Conservation (phyloP, 2,329 filamentous ascomycete species). For the Aureobasidium namibiae region DNA sequence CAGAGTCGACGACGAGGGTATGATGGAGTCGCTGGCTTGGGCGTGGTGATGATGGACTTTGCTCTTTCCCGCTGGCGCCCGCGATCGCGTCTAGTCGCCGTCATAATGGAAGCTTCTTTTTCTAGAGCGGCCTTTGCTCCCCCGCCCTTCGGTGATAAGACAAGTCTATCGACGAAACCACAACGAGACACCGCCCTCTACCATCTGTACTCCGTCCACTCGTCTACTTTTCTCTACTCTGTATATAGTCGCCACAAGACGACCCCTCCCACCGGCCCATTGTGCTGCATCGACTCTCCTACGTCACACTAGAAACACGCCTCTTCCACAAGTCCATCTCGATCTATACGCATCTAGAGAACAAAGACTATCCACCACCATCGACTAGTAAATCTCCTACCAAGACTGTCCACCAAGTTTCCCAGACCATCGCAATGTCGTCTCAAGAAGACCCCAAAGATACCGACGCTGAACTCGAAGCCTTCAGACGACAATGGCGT, state of each 20-base stretch:
- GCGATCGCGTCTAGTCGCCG: neutral
- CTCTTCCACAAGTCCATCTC: neutral
- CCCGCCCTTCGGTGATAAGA: neutral
- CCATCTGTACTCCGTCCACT: neutral
- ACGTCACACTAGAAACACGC: neutral
- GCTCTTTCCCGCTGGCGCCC: neutral
- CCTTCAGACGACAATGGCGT: conserved; percentile 77
- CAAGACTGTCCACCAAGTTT: neutral
- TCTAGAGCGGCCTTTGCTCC: neutral
- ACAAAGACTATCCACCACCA: neutral
- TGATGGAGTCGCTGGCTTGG: neutral
- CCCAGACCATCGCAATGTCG: neutral
- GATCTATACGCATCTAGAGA: neutral
- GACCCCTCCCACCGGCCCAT: neutral
- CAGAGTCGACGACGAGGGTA: neutral
- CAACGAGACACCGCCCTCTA: neutral
- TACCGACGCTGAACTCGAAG: conserved; percentile 63
- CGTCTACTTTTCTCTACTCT: neutral
- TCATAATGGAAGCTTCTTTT: neutral
- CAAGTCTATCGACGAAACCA: neutral
- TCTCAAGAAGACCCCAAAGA: conserved; percentile 8
- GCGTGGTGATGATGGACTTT: neutral
- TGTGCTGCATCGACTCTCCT: neutral
- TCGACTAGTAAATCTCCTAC: neutral
- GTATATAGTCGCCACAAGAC: no score